A percentile compares a stretch with the other conserved stretches of the same genome.
Conservation (phyloP, 768 basidiomycete genomes). For the Rhizopogon roseolus region DNA sequence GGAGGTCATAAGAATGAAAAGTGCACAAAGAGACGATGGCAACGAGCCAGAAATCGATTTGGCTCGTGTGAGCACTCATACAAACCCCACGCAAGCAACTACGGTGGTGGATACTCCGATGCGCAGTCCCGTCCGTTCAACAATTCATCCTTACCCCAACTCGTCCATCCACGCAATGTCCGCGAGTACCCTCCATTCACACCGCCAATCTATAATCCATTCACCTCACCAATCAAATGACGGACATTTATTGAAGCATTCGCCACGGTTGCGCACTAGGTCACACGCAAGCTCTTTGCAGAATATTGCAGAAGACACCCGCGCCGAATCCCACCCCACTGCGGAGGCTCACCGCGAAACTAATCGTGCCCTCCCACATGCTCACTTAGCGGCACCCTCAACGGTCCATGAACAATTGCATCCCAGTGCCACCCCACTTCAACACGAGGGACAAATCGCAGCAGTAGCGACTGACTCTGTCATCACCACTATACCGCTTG, state of each 20-base stretch:
- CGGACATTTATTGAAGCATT: background rate
- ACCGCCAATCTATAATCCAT: background rate
- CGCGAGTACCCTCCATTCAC: background rate
- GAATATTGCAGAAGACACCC: background rate
- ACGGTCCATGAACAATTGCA: too few species aligned
- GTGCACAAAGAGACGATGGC: background rate
- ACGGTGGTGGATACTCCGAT: background rate
- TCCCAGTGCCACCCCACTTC: too few species aligned
- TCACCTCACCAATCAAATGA: background rate
- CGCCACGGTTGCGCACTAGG: background rate
- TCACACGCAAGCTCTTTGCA: background rate
- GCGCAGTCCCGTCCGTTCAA: background rate
- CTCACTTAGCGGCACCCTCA: too few species aligned
- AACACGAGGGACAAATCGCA: too few species aligned
- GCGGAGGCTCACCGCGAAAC: background rate
- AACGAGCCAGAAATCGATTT: background rate
- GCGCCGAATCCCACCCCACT: background rate
- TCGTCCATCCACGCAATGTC: background rate
- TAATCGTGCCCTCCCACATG: background rate
- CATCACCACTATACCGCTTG: too few species aligned
- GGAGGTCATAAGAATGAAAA: background rate
- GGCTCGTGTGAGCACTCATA: background rate
- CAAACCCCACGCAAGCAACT: background rate
- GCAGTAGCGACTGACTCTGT: too few species aligned
- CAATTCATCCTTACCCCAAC: too few species aligned